Base-by-base conservation (phyloP, 2,329 filamentous ascomycete genomes). In the Pseudovirgaria hyperparasitica region DNA sequence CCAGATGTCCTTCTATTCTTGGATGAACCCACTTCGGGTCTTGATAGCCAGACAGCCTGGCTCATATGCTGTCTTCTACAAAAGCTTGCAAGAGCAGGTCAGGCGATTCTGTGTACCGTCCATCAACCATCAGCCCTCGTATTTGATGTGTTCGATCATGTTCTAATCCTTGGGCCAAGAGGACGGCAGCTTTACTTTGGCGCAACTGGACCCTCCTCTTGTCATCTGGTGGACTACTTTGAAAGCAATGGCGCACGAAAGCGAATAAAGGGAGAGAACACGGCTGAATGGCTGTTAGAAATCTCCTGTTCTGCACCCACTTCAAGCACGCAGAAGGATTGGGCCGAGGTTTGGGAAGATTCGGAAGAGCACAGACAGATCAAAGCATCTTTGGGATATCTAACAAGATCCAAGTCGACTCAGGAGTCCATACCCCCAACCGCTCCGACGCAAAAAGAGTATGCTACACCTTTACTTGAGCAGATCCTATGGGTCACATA, bases 171-270 rank as follows among this genome's bases (percentile, higher is more conserved):
- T 9, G 72, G 72, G 14, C 76, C 70, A 46, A 77, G 78, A 27
- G 79, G 79, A 31, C 68, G 62, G 45, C 80, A 76, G 1, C 74
- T 82, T 22, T 85, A 84, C 56, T 82, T 82, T 44, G 79, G 77
- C 28, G 70, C 77, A 4, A 7, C 18, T 17, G 24, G 54, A 17
- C 28, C 47, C 13, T 43, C 49, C 28, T 50, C 50, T 3, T 32
- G 7, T 8, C 15, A 11, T 10, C 9, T 26, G 9, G 12, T 26
- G 9, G 8, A 26, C 9, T 26, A 26, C 16, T 26, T 26, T 26
- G 16, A 16, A 10, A 16, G 16, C 6, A 16, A 26, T 17, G 16
- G 24, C 9, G 24, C 24, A 16, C 12, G 6, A 6, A 16, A 10
- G 8, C 18, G 24, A 11, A 8, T 6, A 8, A 11, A 11, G 6